A percentile compares a stretch with the other conserved stretches of the same genome.
Conservation (phyloP, 306 rosid species). For the Ormosia semicastrata region DNA sequence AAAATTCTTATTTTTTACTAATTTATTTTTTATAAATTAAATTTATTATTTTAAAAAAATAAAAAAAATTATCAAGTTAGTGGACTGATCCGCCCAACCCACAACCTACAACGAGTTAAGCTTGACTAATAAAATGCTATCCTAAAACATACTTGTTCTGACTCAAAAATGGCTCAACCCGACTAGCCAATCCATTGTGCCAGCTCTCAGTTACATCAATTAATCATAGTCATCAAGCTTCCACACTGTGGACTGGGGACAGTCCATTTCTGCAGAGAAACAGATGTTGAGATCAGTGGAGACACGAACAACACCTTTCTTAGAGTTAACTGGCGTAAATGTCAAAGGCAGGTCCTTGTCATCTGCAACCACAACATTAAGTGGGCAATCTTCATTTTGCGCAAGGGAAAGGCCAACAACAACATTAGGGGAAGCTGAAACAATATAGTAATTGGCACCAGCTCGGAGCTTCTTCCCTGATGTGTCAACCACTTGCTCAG, state of each 20-base stretch:
- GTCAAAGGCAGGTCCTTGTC: slow-evolving; percentile 29
- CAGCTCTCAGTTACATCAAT: too few relatives aligned
- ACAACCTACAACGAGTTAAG: too few relatives aligned
- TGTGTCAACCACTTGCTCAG: slow-evolving; percentile 38
- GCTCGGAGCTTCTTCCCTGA: slow-evolving; percentile 19
- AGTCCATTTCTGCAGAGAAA: neutral
- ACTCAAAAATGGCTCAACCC: too few relatives aligned
- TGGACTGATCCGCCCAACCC: too few relatives aligned
- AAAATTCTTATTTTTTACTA: too few relatives aligned
- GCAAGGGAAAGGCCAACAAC: slow-evolving; percentile 32
- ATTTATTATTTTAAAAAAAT: too few relatives aligned
- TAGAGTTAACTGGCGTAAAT: slow-evolving; percentile 27
- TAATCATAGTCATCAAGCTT: slow-evolving; percentile 26
- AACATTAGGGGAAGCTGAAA: neutral
- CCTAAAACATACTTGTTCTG: too few relatives aligned
- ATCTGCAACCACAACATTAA: slow-evolving; percentile 33
- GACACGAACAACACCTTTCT: slow-evolving; percentile 28
- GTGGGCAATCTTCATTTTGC: slow-evolving; percentile 34
- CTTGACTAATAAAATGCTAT: too few relatives aligned
- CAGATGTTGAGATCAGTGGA: slow-evolving; percentile 48
- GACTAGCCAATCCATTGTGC: too few relatives aligned
- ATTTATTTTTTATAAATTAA: too few relatives aligned
- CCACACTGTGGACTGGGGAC: slow-evolving; percentile 42
- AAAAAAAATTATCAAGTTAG: too few relatives aligned
- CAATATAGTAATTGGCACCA: neutral